Percentiles rank a stretch among this genome's conserved stretches.
Evolutionary conservation across 1,284 basidiomycete species (phyloP).

Genomic region (Trametes sp.): DNA sequence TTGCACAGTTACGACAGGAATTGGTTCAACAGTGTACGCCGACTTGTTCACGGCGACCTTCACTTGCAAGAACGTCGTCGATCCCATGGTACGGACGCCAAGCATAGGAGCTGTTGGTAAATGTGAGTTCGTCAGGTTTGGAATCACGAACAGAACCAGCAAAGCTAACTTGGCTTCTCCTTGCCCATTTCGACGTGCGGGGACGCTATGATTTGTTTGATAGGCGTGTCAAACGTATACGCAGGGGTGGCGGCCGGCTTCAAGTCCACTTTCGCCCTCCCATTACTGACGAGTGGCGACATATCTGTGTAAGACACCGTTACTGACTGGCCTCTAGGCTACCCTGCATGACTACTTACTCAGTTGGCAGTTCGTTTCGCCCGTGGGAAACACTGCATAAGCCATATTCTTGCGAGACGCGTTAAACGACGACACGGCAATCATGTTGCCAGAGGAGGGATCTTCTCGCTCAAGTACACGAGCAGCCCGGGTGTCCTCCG

Average conservation of each 20-base stretch:
- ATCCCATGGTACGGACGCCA: conserved; percentile 33
- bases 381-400: conserved; percentile 67
- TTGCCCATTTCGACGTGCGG: conserved; percentile 15
- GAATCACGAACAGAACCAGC: background rate
- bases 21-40: conserved; percentile 11
- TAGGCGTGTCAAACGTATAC: conserved; percentile 60
- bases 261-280: conserved; percentile 45
- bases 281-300: conserved; percentile 49
- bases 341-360: conserved; percentile 52
- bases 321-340: background rate
- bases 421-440: conserved; percentile 50
- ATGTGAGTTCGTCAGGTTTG: background rate
- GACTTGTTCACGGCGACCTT: conserved; percentile 11
- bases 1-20: conserved; percentile 41
- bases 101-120: conserved; percentile 22
- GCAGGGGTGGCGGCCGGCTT: conserved; percentile 51
- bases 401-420: conserved; percentile 38
- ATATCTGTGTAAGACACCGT: conserved; percentile 50
- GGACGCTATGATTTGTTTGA: conserved; percentile 36
- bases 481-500: conserved; percentile 49
- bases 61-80: conserved; percentile 27
- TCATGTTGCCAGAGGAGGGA: conserved; percentile 59
- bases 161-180: conserved; percentile 14
- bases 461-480: conserved; percentile 55
- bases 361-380: conserved; percentile 61